Base-by-base conservation (phyloP, 306 rosid genomes). In the Cyamopsis tetragonoloba region DNA sequence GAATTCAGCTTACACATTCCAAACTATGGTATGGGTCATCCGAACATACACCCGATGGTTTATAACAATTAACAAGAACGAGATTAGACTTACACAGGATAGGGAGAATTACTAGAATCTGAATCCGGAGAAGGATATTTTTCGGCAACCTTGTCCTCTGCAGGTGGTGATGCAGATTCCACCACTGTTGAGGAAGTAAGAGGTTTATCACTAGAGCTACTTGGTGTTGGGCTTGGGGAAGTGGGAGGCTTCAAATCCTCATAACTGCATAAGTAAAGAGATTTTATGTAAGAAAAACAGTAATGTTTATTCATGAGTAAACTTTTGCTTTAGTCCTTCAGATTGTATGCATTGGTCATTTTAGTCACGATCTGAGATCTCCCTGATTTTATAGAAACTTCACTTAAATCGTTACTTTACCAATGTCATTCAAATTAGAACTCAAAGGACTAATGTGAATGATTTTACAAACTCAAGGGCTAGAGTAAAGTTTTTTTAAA, bases 201-300 rank as follows among this genome's bases (percentile, higher is more conserved):
- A 62, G 83, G 72, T 0, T 18, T 73, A 57, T 62, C 70, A 44
- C 24, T 72, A 69, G 82, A 73, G 18, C 68, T 80, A 50, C 83
- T 73, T 44, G 82, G 86, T 28, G 79, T 62, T 59, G 88, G 90
- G 56, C 51, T 70, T 10, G 95, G 95, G 38, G 88, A 85, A 70
- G 76, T 78, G 4, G 88, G 88, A 49, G 91, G 91, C 62, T 83
- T 88, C 73, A 88, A 70, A 73, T 85, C 84, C 62, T 79, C 91
- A 24, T 85, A 82, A 46, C 90, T 80, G 68, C 7, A 56, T 60
- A 66, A 58, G 57, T 13, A 35, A 76, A 38, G 66, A 66, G 43
- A n/a, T 17, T 72, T 23, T 47, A 62, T 43, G 50, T 62, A 48
- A 61, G 63, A 62, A 68, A 44, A 2, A 27, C 23, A 24, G 43